These are phyloP conservation scores for Cantharellus anzutake DNA, from an alignment of 768 basidiomycete species.

Conservation along the genomic window DNA sequence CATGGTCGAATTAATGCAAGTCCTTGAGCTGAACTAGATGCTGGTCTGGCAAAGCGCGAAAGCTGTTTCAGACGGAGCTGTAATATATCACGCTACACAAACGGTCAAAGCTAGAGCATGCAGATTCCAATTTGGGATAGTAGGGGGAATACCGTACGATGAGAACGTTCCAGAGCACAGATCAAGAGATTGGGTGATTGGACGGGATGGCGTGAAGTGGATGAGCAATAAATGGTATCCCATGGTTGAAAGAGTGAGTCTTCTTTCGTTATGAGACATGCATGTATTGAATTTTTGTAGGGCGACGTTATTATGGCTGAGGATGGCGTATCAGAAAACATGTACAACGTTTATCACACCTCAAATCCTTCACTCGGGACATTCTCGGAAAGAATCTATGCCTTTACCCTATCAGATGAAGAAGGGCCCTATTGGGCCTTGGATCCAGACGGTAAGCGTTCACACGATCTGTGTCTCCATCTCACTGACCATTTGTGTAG, in stretches of 20 bases:
- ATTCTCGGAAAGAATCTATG: background rate
- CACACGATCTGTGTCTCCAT: background rate
- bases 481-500: background rate
- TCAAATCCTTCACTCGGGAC: too few species aligned
- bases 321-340: background rate
- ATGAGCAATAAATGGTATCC: background rate
- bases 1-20: background rate
- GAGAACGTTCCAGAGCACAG: background rate
- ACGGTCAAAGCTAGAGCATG: slow-evolving; percentile 68
- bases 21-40: background rate
- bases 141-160: background rate
- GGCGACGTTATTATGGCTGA: background rate
- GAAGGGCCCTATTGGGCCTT: background rate
- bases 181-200: background rate
- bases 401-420: background rate
- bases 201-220: background rate
- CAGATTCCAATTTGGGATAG: slow-evolving; percentile 49
- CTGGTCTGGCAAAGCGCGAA: slow-evolving; percentile 35
- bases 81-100: slow-evolving; percentile 72
- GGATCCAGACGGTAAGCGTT: background rate
- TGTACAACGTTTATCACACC: too few species aligned
- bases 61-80: slow-evolving; percentile 67
- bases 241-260: background rate
- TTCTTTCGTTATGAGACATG: too few species aligned
- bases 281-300: too few species aligned